Conservation (phyloP, 2,329 filamentous ascomycete species). For the Corinectria fuckeliana region DNA sequence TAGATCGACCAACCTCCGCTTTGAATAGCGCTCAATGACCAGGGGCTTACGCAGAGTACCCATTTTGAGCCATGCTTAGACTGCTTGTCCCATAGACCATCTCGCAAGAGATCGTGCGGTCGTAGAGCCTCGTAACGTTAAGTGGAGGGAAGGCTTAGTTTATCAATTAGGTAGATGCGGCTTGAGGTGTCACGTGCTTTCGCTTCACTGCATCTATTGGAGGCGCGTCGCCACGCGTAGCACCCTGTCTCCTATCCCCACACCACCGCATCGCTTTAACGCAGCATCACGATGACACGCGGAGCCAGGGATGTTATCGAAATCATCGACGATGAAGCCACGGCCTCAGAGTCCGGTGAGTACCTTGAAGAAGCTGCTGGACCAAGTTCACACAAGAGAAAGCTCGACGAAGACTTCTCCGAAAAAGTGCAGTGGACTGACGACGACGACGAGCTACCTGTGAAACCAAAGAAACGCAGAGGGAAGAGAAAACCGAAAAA, state of each 20-base stretch:
- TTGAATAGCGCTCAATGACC: neutral
- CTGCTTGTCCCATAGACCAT: too few species aligned
- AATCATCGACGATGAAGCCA: slow-evolving; percentile 35
- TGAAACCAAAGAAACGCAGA: slow-evolving; percentile 53
- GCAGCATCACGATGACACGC: slow-evolving; percentile 18
- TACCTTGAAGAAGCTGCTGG: slow-evolving; percentile 2
- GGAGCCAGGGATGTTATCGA: slow-evolving; percentile 32
- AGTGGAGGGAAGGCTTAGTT: neutral
- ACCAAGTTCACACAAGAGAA: slow-evolving; percentile 44
- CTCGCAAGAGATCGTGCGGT: too few species aligned
- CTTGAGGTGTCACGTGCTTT: slow-evolving; percentile 33
- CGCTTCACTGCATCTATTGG: slow-evolving; percentile 11
- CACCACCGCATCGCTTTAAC: too few species aligned
- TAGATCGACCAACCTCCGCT: neutral
- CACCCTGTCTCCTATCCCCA: slow-evolving; percentile 1
- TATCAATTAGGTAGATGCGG: neutral
- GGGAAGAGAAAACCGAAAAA: slow-evolving; percentile 42
- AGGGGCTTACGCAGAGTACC: neutral
- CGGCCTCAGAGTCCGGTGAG: slow-evolving; percentile 29
- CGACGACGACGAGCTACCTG: slow-evolving; percentile 66
- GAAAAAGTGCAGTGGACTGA: slow-evolving; percentile 62
- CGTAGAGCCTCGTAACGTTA: too few species aligned
- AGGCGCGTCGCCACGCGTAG: slow-evolving; percentile 27
- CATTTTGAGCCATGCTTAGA: neutral
- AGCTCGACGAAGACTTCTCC: slow-evolving; percentile 44